A percentile compares a stretch with the other conserved stretches of the same genome.
Conservation (phyloP, 176 grass and related monocot genomes). For the Carex myosuroides region DNA sequence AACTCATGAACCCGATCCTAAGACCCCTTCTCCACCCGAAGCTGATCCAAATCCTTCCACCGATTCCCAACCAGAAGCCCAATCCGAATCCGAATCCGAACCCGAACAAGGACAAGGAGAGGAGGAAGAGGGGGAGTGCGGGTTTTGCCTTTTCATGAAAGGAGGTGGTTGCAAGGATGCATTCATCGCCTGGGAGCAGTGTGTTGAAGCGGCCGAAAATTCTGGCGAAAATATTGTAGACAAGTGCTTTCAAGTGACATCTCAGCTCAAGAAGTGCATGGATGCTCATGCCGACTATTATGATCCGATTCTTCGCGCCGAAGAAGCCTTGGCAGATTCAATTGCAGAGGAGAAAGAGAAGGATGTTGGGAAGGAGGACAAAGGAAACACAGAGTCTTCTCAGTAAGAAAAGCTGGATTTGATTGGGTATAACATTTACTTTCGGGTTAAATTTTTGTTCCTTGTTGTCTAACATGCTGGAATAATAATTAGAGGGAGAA, state of each 20-base stretch:
- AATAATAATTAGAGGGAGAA: conserved; percentile 23
- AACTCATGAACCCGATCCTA: neutral
- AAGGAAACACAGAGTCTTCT: conserved; percentile 1
- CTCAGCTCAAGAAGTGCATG: conserved; percentile 78
- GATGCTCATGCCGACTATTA: conserved; percentile 76
- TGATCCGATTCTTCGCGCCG: conserved; percentile 42
- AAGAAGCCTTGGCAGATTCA: conserved; percentile 31
- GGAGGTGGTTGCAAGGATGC: conserved; percentile 64
- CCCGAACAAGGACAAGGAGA: conserved; percentile 6
- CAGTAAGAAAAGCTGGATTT: neutral
- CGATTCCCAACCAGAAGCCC: neutral
- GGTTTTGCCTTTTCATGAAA: conserved; percentile 97
- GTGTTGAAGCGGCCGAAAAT: conserved; percentile 51
- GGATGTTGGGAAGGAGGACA: neutral
- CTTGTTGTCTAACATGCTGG: neutral
- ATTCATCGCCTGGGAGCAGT: conserved; percentile 75
- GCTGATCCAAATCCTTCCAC: neutral
- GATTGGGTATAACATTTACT: conserved; percentile 12
- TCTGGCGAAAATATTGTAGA: conserved; percentile 51
- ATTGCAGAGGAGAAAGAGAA: neutral
- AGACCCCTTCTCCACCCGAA: neutral
- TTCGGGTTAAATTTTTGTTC: neutral
- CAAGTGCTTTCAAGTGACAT: conserved; percentile 48
- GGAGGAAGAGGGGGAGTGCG: conserved; percentile 61
- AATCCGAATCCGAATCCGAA: conserved; percentile 2